phyloP scores from a whole-genome alignment of 208 protist species.

The Trypanosoma conorhini region DNA sequence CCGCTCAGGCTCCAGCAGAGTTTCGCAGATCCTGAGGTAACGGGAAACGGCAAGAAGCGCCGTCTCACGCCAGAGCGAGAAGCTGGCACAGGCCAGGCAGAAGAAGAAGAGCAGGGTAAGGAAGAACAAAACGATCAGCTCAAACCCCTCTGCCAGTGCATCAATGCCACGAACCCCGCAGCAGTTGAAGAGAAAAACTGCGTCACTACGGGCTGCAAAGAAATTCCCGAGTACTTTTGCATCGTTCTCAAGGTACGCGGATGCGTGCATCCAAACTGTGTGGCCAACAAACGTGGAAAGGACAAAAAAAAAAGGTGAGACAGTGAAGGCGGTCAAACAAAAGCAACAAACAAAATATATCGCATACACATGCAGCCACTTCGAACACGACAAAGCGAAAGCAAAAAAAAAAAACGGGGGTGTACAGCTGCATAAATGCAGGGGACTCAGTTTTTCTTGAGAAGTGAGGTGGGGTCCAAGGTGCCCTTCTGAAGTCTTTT shows the following conservation, averaged over 20 bases:
- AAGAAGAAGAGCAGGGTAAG: slow-evolving; percentile 7
- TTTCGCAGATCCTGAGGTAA: neutral
- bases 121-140: slow-evolving; percentile 26
- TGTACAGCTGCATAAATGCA: slow-evolving; percentile 5
- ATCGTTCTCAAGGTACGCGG: neutral
- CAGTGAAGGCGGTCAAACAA: slow-evolving; percentile 10
- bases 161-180: neutral
- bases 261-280: slow-evolving; percentile 23
- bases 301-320: slow-evolving; percentile 14
- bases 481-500: slow-evolving; percentile 67
- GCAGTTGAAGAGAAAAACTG: neutral
- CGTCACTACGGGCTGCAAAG: neutral
- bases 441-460: slow-evolving; percentile 17
- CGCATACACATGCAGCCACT: slow-evolving; percentile 2
- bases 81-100: slow-evolving; percentile 13
- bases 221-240: neutral
- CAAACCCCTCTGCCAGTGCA: slow-evolving; percentile 31
- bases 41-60: neutral
- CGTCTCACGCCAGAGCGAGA: neutral
- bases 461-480: slow-evolving; percentile 48
- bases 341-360: neutral
- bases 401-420: slow-evolving; percentile 7
- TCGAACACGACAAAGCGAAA: slow-evolving; percentile 6
- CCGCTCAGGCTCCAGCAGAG: neutral
- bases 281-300: slow-evolving; percentile 24